Evolutionary conservation across 2,329 filamentous ascomycete species (phyloP).

Genomic region (Cadophora sp.): DNA sequence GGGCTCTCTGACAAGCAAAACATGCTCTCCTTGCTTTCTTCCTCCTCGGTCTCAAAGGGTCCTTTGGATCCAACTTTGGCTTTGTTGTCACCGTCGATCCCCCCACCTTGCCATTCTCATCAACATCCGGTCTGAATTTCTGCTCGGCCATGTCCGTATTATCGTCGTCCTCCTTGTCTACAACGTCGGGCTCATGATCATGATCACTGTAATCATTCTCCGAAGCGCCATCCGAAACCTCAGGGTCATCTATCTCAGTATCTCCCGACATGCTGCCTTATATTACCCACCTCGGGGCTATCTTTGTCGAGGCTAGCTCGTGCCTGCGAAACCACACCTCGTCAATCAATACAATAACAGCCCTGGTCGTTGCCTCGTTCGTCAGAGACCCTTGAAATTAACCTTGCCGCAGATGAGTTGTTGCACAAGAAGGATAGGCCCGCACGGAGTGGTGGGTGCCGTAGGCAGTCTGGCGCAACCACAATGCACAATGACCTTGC

Average conservation of each 20-base stretch:
- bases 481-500: constrained; percentile 40
- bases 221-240: constrained; percentile 45
- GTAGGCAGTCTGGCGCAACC: constrained; percentile 36
- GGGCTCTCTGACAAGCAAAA: constrained; percentile 95
- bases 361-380: constrained; percentile 36
- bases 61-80: constrained; percentile 78
- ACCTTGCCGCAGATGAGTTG: constrained; percentile 38
- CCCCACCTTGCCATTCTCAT: constrained; percentile 41
- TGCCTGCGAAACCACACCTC: constrained; percentile 43
- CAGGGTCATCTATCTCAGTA: constrained; percentile 45
- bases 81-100: constrained; percentile 57
- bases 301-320: constrained; percentile 33
- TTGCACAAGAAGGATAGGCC: constrained; percentile 35
- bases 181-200: constrained; percentile 42
- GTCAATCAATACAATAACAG: constrained; percentile 36
- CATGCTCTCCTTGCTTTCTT: constrained; percentile 97
- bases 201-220: constrained; percentile 46
- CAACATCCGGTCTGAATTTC: constrained; percentile 41
- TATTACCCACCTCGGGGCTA: constrained; percentile 27
- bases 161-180: constrained; percentile 44
- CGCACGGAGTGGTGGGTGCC: constrained; percentile 38
- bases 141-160: constrained; percentile 44
- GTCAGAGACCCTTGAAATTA: constrained; percentile 35
- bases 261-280: constrained; percentile 46
- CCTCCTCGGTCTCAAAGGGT: constrained; percentile 84